phyloP scores from a whole-genome alignment of 106 monocot genomes.

The Vanilla planifolia region DNA sequence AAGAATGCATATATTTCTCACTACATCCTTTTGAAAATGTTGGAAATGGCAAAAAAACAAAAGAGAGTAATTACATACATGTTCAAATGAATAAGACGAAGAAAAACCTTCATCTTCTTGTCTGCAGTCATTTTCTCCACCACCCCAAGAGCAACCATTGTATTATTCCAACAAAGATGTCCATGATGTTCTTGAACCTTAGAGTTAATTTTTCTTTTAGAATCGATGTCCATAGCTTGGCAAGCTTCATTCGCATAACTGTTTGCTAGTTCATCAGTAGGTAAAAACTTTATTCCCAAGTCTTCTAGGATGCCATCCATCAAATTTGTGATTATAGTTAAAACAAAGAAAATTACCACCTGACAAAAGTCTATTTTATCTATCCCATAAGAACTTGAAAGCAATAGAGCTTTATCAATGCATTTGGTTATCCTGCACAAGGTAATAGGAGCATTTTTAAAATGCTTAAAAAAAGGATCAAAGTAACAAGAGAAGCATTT shows the following conservation, averaged over 20 bases:
- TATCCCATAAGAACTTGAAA: slow-evolving; percentile 52
- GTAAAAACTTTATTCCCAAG: slow-evolving; percentile 42
- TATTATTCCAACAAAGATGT: slow-evolving; percentile 41
- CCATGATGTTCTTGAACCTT: slow-evolving; percentile 39
- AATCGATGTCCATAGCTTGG: slow-evolving; percentile 35
- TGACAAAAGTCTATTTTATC: slow-evolving; percentile 49
- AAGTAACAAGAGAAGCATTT: too few species aligned
- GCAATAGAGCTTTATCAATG: slow-evolving; percentile 62
- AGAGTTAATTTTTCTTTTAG: slow-evolving; percentile 26
- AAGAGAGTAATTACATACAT: slow-evolving; percentile 44
- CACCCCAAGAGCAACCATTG: slow-evolving; percentile 49
- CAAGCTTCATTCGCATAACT: slow-evolving; percentile 12
- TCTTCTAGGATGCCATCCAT: slow-evolving; percentile 69
- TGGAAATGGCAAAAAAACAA: neutral
- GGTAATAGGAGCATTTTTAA: too few species aligned
- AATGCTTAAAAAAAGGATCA: too few species aligned
- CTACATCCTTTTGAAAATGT: neutral
- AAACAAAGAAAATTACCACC: slow-evolving; percentile 53
- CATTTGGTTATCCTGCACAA: slow-evolving; percentile 76
- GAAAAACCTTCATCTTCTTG: slow-evolving; percentile 44
- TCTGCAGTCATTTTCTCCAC: slow-evolving; percentile 55
- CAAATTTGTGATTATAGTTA: slow-evolving; percentile 44
- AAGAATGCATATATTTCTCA: neutral
- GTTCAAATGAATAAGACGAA: slow-evolving; percentile 65
- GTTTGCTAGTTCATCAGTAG: slow-evolving; percentile 20